Conservation (phyloP, 352 stramenopile genomes). For the Pythium diclinum region DNA sequence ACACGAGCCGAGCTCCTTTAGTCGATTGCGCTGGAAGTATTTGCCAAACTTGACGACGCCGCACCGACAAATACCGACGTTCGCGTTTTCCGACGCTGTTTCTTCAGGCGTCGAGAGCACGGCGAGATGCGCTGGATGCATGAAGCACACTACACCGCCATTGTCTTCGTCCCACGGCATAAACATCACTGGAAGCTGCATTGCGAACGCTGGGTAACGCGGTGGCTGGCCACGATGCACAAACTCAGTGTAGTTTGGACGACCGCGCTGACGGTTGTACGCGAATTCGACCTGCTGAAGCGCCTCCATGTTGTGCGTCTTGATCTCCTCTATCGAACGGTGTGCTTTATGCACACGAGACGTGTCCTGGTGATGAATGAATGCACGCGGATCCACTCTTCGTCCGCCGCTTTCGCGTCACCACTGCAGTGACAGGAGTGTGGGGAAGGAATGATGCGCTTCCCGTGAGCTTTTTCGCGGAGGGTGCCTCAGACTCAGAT, state of each 20-base stretch:
- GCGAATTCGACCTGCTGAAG: slow-evolving; percentile 68
- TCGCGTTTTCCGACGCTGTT: slow-evolving; percentile 44
- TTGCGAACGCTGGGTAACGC: slow-evolving; percentile 63
- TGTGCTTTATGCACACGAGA: not conserved
- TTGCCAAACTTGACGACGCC: slow-evolving; percentile 71
- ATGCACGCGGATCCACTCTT: not conserved
- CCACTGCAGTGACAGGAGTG: not conserved
- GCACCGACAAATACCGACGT: slow-evolving; percentile 68
- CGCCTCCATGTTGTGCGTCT: slow-evolving; percentile 23
- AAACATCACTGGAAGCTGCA: slow-evolving; percentile 64
- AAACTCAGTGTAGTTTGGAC: slow-evolving; percentile 49
- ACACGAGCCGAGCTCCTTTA: slow-evolving; percentile 33
- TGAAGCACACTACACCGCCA: slow-evolving; percentile 63
- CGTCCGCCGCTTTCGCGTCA: not conserved
- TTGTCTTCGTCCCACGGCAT: slow-evolving; percentile 69
- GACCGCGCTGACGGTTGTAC: slow-evolving; percentile 68
- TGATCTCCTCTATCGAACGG: slow-evolving; percentile 1
- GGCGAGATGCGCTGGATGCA: slow-evolving; percentile 41
- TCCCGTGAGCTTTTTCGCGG: slow-evolving; percentile 11
- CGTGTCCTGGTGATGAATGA: not conserved
- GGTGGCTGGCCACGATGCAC: slow-evolving; percentile 64
- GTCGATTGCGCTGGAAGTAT: slow-evolving; percentile 55
- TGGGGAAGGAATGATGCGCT: slow-evolving; percentile 25
- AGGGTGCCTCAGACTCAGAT: slow-evolving; percentile 24
- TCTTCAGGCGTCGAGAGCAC: slow-evolving; percentile 39